A percentile compares a stretch with the other conserved stretches of the same genome.
These are phyloP conservation scores for Choanephora cucurbitarum DNA, from an alignment of 371 early-diverging fungal genomes.

Conservation along the genomic window DNA sequence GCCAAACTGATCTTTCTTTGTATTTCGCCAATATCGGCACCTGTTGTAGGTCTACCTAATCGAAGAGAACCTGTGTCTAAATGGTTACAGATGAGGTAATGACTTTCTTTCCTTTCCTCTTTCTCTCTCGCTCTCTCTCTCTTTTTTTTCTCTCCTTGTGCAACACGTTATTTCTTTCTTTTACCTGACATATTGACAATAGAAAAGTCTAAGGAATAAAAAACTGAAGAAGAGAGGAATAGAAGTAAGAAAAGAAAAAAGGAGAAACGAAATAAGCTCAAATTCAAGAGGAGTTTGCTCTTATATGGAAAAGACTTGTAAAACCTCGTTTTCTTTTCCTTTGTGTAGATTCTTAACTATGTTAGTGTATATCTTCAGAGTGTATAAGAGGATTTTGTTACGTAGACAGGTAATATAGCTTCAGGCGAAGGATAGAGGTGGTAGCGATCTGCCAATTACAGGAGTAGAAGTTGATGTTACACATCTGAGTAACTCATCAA, in stretches of 20 bases:
- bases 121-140: constrained; percentile 3
- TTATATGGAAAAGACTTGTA: no score
- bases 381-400: no score
- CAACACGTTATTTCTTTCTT: no score
- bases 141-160: background rate
- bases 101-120: background rate
- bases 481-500: no score
- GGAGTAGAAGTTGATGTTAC: no score
- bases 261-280: background rate
- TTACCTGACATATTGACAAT: background rate
- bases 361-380: no score
- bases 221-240: background rate
- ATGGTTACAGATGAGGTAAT: background rate
- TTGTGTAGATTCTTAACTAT: no score
- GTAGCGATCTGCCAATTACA: no score
- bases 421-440: no score
- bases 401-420: no score
- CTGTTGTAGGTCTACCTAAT: constrained; percentile 36
- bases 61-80: constrained; percentile 10
- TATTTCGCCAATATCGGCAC: constrained; percentile 52
- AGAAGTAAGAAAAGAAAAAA: background rate
- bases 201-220: no score
- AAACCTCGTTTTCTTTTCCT: no score
- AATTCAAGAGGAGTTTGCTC: background rate
- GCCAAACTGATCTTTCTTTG: constrained; percentile 51